These are phyloP conservation scores for Colletotrichum noveboracense DNA, from an alignment of 2,329 filamentous ascomycete species.

Conservation along the genomic window DNA sequence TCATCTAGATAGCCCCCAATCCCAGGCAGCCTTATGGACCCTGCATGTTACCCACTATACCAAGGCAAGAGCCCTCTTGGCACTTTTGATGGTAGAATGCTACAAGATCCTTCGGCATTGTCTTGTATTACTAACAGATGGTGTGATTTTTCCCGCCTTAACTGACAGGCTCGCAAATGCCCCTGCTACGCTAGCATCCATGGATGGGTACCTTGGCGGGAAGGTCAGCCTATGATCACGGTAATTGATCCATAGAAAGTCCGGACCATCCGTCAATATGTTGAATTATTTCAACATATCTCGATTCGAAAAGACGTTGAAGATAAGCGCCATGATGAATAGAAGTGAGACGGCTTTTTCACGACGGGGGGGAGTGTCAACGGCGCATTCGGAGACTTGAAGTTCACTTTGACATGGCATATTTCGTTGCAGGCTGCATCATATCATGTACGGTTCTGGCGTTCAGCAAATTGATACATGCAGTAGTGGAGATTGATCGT, in stretches of 20 bases:
- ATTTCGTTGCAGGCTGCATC: neutral
- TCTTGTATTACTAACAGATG: neutral
- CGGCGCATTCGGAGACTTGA: neutral
- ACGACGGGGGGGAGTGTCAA: too few species aligned
- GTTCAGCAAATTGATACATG: neutral
- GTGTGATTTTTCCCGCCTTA: neutral
- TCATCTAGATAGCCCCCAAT: neutral
- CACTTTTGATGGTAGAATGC: neutral
- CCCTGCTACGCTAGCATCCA: neutral
- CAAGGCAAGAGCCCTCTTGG: neutral
- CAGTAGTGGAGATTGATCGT: neutral
- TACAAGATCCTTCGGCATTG: neutral
- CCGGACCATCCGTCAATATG: neutral
- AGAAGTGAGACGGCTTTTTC: too few species aligned
- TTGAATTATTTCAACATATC: neutral
- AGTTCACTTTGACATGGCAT: neutral
- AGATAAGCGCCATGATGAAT: neutral
- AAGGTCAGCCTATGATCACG: neutral
- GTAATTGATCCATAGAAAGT: accelerated
- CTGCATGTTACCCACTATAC: neutral
- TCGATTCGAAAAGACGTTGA: neutral
- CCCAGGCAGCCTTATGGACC: neutral
- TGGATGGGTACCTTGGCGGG: neutral
- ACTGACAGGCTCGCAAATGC: neutral
- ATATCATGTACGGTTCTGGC: accelerated